These are phyloP conservation scores for Oenanthe javanica DNA, from an alignment of 140 eudicot species.

Conservation along the genomic window DNA sequence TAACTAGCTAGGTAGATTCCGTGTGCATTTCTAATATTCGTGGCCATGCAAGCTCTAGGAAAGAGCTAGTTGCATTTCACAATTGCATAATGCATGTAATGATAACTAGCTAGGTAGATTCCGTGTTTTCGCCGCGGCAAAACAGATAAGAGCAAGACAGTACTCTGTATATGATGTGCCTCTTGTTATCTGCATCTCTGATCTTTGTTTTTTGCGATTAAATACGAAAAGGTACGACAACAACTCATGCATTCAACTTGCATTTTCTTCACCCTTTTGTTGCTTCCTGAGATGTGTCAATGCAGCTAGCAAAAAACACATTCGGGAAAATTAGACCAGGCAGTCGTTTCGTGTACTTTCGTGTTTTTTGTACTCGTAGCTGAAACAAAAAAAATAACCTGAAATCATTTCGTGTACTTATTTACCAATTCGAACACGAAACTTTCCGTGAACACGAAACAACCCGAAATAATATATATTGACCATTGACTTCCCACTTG, in stretches of 20 bases:
- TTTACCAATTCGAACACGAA: too few relatives aligned
- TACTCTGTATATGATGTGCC: background rate
- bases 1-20: background rate
- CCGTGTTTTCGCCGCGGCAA: background rate
- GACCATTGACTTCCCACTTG: too few relatives aligned
- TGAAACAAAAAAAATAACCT: too few relatives aligned
- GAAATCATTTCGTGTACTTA: too few relatives aligned
- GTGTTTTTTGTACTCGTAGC: too few relatives aligned
- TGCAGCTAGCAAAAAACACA: background rate
- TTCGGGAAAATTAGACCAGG: background rate
- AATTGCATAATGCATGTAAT: background rate
- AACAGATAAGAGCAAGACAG: background rate
- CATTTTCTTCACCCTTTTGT: background rate
- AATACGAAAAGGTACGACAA: background rate
- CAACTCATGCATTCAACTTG: background rate
- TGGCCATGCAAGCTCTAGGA: background rate
- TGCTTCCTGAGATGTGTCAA: background rate
- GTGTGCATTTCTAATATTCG: background rate
- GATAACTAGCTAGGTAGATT: background rate
- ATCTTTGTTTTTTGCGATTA: background rate
- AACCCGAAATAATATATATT: too few relatives aligned
- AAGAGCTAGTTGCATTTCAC: background rate
- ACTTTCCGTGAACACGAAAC: too few relatives aligned
- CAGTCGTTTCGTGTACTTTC: too few relatives aligned
- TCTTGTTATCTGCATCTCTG: background rate